Percentiles rank a stretch among this genome's conserved stretches.
phyloP scores from a whole-genome alignment of 805 yeast species.

The Kluyveromyces aestuarii region DNA sequence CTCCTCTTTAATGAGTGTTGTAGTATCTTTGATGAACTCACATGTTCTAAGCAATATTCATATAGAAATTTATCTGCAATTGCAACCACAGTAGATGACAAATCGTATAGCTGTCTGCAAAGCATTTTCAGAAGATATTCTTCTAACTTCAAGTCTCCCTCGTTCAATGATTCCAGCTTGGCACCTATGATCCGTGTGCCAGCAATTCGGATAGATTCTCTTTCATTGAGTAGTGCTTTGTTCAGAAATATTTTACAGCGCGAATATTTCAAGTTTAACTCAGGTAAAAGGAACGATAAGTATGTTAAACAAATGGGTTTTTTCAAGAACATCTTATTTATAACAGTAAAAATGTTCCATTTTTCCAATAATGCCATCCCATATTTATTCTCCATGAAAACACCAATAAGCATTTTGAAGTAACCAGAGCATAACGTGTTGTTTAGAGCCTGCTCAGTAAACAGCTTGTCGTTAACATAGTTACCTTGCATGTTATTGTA shows the following conservation, averaged over 20 bases:
- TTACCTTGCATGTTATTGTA: slow-evolving; percentile 34
- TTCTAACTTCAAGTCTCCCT: slow-evolving; percentile 4
- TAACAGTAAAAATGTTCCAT: slow-evolving; percentile 78
- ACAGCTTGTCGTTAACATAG: slow-evolving; percentile 50
- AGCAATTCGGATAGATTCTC: slow-evolving; percentile 40
- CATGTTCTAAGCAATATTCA: slow-evolving; percentile 39
- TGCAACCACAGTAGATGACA: slow-evolving; percentile 44
- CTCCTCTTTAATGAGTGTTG: slow-evolving; percentile 19
- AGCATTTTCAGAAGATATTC: slow-evolving; percentile 35
- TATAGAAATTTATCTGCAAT: slow-evolving; percentile 48
- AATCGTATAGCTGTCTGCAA: slow-evolving; percentile 64
- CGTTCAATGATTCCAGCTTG: slow-evolving; percentile 12
- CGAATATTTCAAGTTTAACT: slow-evolving; percentile 49
- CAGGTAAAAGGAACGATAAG: slow-evolving; percentile 46
- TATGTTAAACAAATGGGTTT: slow-evolving; percentile 46
- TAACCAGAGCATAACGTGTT: slow-evolving; percentile 69
- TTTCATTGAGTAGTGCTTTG: slow-evolving; percentile 53
- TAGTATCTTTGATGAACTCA: slow-evolving; percentile 26
- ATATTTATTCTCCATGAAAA: slow-evolving; percentile 44
- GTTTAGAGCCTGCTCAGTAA: slow-evolving; percentile 50
- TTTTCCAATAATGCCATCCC: slow-evolving; percentile 67
- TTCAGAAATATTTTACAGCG: slow-evolving; percentile 61
- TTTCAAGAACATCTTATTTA: slow-evolving; percentile 58
- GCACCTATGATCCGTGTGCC: slow-evolving; percentile 47
- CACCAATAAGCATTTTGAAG: slow-evolving; percentile 61